These are phyloP conservation scores for Aspergillus taichungensis DNA, from an alignment of 495 filamentous ascomycete species.

Conservation along the genomic window DNA sequence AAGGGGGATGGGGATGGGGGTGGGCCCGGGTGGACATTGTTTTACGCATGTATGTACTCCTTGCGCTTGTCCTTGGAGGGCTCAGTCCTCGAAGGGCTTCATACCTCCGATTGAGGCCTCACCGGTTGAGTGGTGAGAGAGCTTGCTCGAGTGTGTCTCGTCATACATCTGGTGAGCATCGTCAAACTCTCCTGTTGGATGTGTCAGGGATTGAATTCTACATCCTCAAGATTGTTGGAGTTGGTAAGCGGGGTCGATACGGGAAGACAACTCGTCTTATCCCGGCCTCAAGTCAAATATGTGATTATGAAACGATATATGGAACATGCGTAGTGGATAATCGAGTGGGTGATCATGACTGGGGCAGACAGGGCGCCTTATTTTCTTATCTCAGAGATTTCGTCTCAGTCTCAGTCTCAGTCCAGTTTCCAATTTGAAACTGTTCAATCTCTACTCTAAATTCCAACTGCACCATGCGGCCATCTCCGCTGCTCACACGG, in stretches of 20 bases:
- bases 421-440: too few relatives aligned
- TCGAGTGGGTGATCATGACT: too few relatives aligned
- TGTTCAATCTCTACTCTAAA: too few relatives aligned
- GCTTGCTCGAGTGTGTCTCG: slow-evolving; percentile 47
- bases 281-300: slow-evolving; percentile 26
- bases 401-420: too few relatives aligned
- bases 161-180: slow-evolving; percentile 56
- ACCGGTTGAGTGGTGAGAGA: slow-evolving; percentile 67
- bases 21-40: too few relatives aligned
- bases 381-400: too few relatives aligned
- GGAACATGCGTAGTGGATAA: background rate
- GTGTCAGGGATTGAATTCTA: background rate
- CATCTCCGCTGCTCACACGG: too few relatives aligned
- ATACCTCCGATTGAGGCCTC: slow-evolving; percentile 73
- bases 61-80: slow-evolving; percentile 47
- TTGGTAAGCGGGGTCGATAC: too few relatives aligned
- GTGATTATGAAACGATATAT: slow-evolving; percentile 12
- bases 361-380: too few relatives aligned
- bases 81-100: slow-evolving; percentile 66
- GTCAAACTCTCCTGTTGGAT: slow-evolving; percentile 34
- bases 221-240: background rate
- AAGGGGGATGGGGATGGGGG: background rate
- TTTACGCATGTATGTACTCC: slow-evolving; percentile 43
- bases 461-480: too few relatives aligned
- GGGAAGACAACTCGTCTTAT: slow-evolving; percentile 11